Conservation (phyloP, 805 yeast genomes). For the Starmerella scarabaei region DNA sequence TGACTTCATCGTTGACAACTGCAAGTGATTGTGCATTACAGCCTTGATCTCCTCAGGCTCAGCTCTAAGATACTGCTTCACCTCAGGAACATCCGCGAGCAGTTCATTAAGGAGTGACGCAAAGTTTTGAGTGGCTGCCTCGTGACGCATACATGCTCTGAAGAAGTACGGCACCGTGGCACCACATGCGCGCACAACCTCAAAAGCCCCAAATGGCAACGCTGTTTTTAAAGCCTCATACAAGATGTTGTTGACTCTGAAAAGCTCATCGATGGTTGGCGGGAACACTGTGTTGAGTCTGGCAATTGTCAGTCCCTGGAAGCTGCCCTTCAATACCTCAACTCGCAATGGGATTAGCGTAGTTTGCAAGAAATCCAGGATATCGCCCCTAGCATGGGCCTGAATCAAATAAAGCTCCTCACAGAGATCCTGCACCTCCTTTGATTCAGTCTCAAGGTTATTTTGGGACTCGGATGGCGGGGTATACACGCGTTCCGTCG, state of each 20-base stretch:
- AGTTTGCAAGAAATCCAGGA: constrained; percentile 65
- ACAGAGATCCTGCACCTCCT: constrained; percentile 39
- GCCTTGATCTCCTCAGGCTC: constrained; percentile 35
- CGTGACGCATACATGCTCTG: constrained; percentile 86
- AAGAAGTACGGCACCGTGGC: constrained; percentile 78
- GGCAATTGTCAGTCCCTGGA: constrained; percentile 43
- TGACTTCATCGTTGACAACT: constrained; percentile 56
- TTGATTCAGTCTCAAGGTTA: constrained; percentile 24
- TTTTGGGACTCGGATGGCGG: constrained; percentile 35
- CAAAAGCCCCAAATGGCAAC: constrained; percentile 54
- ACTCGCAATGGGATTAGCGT: constrained; percentile 69
- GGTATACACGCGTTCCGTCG: constrained; percentile 54
- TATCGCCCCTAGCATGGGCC: constrained; percentile 54
- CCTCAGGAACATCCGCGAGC: constrained; percentile 24
- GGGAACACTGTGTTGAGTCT: constrained; percentile 73
- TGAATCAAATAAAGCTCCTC: constrained; percentile 60
- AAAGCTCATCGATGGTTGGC: constrained; percentile 89
- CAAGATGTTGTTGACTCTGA: constrained; percentile 75
- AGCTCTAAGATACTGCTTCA: constrained; percentile 26
- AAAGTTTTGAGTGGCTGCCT: constrained; percentile 73
- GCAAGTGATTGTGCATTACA: constrained; percentile 60
- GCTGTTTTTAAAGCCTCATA: constrained; percentile 64
- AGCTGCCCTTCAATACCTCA: constrained; percentile 42
- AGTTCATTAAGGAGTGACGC: constrained; percentile 35
- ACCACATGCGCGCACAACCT: constrained; percentile 68